These are phyloP conservation scores for Zea mays DNA, from an alignment of 176 grass and related monocot species.

Conservation along the genomic window DNA sequence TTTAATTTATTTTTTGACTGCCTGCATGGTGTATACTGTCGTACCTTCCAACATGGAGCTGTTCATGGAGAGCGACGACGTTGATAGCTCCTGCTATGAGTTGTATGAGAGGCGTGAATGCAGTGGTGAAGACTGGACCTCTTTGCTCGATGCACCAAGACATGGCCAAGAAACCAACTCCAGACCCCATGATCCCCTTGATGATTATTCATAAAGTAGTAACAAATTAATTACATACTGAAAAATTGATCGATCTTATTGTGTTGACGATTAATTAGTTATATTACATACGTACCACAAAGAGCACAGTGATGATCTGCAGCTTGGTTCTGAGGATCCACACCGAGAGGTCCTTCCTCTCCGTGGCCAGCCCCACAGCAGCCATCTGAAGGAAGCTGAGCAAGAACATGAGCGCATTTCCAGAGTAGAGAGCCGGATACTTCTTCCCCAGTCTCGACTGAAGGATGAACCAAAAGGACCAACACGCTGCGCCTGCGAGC, in stretches of 20 bases:
- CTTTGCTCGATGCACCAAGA: conserved; percentile 78
- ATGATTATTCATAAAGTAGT: too few relatives aligned
- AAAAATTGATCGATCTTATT: too few relatives aligned
- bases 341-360: conserved; percentile 34
- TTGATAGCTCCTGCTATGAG: conserved; percentile 65
- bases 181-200: conserved; percentile 64
- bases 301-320: conserved; percentile 59
- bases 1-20: too few relatives aligned
- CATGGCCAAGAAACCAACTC: conserved; percentile 68
- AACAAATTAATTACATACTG: too few relatives aligned
- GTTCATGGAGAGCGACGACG: conserved; percentile 60
- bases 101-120: conserved; percentile 81
- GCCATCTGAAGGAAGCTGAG: conserved; percentile 67
- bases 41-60: conserved; percentile 72
- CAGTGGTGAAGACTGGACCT: conserved; percentile 70
- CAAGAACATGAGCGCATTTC: conserved; percentile 56
- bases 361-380: conserved; percentile 35
- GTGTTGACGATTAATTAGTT: too few relatives aligned
- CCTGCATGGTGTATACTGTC: too few relatives aligned
- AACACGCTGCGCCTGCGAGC: conserved; percentile 49
- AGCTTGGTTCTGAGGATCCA: conserved; percentile 54
- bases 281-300: conserved; percentile 34
- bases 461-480: conserved; percentile 66
- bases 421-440: conserved; percentile 57
- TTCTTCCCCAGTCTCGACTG: conserved; percentile 62